These are phyloP conservation scores for Epichloe brachyelytri DNA, from an alignment of 2,329 filamentous ascomycete genomes.

Conservation along the genomic window DNA sequence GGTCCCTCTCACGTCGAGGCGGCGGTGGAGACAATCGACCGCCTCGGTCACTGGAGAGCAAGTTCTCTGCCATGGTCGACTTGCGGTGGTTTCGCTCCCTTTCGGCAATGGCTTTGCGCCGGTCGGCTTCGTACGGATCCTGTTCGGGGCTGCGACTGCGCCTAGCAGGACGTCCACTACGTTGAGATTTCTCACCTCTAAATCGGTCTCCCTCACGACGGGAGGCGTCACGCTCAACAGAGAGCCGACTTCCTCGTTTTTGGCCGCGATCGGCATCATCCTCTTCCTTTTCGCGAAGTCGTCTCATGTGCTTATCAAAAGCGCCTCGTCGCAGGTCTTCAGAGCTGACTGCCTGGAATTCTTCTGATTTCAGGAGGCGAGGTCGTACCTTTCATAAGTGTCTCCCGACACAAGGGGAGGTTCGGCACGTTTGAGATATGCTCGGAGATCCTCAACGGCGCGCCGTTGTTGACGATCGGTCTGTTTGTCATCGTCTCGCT, in stretches of 20 bases:
- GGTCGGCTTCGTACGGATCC: constrained; percentile 90
- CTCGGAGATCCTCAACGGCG: constrained; percentile 72
- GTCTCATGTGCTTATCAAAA: constrained; percentile 85
- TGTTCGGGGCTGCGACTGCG: constrained; percentile 80
- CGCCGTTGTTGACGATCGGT: constrained; percentile 77
- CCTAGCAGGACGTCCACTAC: constrained; percentile 42
- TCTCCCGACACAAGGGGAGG: constrained; percentile 67
- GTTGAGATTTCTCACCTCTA: constrained; percentile 51
- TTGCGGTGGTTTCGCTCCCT: constrained; percentile 90
- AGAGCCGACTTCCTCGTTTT: constrained; percentile 44
- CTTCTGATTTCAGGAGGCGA: constrained; percentile 66
- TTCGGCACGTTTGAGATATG: constrained; percentile 77
- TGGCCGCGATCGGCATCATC: constrained; percentile 61
- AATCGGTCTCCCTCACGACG: constrained; percentile 49
- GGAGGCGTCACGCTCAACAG: constrained; percentile 36
- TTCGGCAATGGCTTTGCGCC: constrained; percentile 84
- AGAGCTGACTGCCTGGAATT: constrained; percentile 70
- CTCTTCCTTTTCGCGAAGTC: constrained; percentile 83
- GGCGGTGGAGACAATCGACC: constrained; percentile 30
- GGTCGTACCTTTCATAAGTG: constrained; percentile 77
- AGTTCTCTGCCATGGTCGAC: constrained; percentile 52
- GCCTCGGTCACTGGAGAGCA: constrained; percentile 40
- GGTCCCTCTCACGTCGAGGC: constrained; percentile 28
- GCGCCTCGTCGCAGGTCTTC: constrained; percentile 73
- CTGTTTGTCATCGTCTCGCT: constrained; percentile 73